These are phyloP conservation scores for Petunia secreta DNA, from an alignment of 257 asterid species.

Conservation along the genomic window DNA sequence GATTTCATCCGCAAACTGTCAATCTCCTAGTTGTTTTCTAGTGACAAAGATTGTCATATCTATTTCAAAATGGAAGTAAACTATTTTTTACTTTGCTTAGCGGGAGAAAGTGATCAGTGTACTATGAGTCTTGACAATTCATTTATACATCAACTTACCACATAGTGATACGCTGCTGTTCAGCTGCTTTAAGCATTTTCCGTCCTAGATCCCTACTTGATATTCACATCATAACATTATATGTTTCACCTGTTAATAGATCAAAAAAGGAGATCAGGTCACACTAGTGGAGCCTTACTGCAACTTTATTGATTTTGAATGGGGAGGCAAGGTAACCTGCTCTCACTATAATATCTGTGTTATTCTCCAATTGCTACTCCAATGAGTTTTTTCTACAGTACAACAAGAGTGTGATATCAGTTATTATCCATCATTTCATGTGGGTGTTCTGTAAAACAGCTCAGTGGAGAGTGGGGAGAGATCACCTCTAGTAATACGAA, in stretches of 20 bases:
- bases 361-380: neutral
- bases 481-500: too few relatives aligned
- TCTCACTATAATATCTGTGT: neutral
- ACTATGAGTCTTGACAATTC: neutral
- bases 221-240: neutral
- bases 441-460: too few relatives aligned
- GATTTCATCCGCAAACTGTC: too few relatives aligned
- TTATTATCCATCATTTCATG: too few relatives aligned
- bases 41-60: too few relatives aligned
- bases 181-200: neutral
- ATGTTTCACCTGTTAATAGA: constrained; percentile 42
- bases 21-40: too few relatives aligned
- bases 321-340: constrained; percentile 73
- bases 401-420: too few relatives aligned
- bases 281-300: constrained; percentile 69
- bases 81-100: too few relatives aligned
- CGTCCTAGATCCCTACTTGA: neutral
- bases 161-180: neutral
- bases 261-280: constrained; percentile 78
- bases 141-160: neutral
- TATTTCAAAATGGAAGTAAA: too few relatives aligned
- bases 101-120: too few relatives aligned
- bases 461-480: too few relatives aligned
- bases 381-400: neutral
- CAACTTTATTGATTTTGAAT: constrained; percentile 55